phyloP scores from a whole-genome alignment of 2,329 filamentous ascomycete species.

The Epichloe sylvatica region DNA sequence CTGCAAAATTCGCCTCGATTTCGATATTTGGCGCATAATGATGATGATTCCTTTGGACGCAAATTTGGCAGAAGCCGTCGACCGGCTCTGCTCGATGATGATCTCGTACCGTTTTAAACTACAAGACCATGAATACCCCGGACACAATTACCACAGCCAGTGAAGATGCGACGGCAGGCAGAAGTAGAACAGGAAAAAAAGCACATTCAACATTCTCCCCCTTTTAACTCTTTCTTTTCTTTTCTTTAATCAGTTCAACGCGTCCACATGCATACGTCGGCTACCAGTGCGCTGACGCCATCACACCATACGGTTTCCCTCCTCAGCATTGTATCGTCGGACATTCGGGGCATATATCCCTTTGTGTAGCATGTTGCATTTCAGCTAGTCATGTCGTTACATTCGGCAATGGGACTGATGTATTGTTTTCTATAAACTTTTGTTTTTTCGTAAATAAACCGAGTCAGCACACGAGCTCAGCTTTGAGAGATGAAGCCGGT shows the following conservation, averaged over 20 bases:
- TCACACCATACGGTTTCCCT: neutral
- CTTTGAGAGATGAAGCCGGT: too few relatives aligned
- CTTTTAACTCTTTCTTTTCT: neutral
- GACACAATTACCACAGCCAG: neutral
- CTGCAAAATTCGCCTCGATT: constrained; percentile 1
- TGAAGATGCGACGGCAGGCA: neutral
- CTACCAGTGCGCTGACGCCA: neutral
- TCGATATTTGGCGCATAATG: constrained; percentile 1
- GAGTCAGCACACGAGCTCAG: too few relatives aligned
- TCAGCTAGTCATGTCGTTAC: neutral
- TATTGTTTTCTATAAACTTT: too few relatives aligned
- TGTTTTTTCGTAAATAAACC: too few relatives aligned
- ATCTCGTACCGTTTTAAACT: constrained; percentile 12
- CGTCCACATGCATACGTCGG: neutral
- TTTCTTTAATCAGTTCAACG: neutral
- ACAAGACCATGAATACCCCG: neutral
- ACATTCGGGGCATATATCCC: neutral
- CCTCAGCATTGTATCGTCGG: neutral
- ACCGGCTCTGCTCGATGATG: constrained; percentile 7
- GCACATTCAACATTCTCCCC: neutral
- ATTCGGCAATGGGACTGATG: neutral
- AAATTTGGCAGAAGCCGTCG: constrained; percentile 3
- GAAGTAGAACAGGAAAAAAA: neutral
- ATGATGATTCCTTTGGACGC: constrained; percentile 1
- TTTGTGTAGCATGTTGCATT: neutral